These are phyloP conservation scores for Boletus rubropictus DNA, from an alignment of 768 basidiomycete genomes.

Conservation along the genomic window DNA sequence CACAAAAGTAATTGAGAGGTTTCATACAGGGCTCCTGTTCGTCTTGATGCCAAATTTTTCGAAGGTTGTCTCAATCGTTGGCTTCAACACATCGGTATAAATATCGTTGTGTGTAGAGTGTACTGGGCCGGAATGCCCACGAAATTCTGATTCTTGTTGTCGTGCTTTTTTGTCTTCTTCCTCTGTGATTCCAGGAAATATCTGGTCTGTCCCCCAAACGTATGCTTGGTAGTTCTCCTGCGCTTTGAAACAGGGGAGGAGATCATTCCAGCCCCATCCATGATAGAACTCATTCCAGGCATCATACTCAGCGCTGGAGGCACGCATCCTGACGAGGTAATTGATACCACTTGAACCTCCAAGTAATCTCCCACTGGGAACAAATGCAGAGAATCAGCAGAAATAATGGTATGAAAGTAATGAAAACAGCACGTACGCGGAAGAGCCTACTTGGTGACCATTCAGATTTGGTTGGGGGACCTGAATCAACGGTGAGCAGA, in stretches of 20 bases:
- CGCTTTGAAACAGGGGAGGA: conserved; percentile 15
- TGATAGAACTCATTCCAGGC: conserved; percentile 14
- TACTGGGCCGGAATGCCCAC: conserved; percentile 9
- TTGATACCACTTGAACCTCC: conserved; percentile 20
- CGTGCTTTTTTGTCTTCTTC: conserved; percentile 11
- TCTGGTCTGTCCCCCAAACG: conserved; percentile 7
- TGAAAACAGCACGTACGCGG: conserved; percentile 3
- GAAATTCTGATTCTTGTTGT: conserved; percentile 5
- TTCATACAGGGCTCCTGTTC: conserved; percentile 10
- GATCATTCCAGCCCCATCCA: conserved; percentile 16
- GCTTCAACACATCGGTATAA: conserved; percentile 12
- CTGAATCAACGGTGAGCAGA: background rate
- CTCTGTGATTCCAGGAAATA: conserved; percentile 11
- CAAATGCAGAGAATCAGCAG: background rate
- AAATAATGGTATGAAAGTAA: too few relatives aligned
- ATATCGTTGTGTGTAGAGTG: conserved; percentile 13
- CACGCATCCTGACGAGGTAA: conserved; percentile 17
- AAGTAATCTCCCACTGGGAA: conserved; percentile 13
- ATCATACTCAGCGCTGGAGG: conserved; percentile 17
- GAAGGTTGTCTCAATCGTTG: conserved; percentile 8
- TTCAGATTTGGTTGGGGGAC: conserved; percentile 12
- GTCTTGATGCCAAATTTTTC: conserved; percentile 13
- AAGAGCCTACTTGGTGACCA: background rate
- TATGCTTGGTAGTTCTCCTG: conserved; percentile 8
- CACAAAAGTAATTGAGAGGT: background rate